These are phyloP conservation scores for Candida stauntonica DNA, from an alignment of 805 yeast species.

Conservation along the genomic window DNA sequence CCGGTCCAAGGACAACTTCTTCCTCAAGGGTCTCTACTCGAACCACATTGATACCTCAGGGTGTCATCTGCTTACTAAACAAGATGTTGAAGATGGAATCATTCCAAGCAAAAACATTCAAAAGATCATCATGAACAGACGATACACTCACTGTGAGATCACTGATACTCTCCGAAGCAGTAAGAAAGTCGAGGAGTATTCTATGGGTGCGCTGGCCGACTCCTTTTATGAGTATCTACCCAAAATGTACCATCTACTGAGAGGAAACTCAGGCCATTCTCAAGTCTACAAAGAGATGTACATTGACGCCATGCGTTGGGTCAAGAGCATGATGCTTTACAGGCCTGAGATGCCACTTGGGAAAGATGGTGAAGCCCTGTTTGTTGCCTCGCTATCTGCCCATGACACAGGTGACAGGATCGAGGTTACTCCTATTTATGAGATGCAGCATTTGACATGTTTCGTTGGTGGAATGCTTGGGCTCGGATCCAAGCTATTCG, in stretches of 20 bases:
- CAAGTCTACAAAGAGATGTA: conserved; percentile 30
- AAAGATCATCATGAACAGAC: conserved; percentile 31
- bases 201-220: conserved; percentile 41
- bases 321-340: conserved; percentile 39
- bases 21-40: conserved; percentile 42
- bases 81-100: conserved; percentile 32
- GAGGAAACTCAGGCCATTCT: conserved; percentile 32
- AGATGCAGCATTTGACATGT: conserved; percentile 46
- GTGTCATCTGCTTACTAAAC: conserved; percentile 33
- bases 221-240: conserved; percentile 47
- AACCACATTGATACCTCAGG: conserved; percentile 46
- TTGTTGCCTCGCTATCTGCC: conserved; percentile 23
- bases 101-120: conserved; percentile 31
- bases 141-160: conserved; percentile 33
- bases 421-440: conserved; percentile 26
- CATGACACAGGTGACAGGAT: conserved; percentile 23
- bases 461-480: conserved; percentile 53
- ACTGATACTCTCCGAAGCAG: conserved; percentile 21
- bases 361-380: conserved; percentile 33
- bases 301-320: conserved; percentile 32
- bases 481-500: conserved; percentile 39
- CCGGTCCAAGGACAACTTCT: conserved; percentile 31
- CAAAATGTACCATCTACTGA: conserved; percentile 42
- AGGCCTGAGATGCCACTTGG: conserved; percentile 41
- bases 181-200: conserved; percentile 19